Evolutionary conservation across 805 yeast genomes (phyloP).

Genomic region (Starmerella roubikii): DNA sequence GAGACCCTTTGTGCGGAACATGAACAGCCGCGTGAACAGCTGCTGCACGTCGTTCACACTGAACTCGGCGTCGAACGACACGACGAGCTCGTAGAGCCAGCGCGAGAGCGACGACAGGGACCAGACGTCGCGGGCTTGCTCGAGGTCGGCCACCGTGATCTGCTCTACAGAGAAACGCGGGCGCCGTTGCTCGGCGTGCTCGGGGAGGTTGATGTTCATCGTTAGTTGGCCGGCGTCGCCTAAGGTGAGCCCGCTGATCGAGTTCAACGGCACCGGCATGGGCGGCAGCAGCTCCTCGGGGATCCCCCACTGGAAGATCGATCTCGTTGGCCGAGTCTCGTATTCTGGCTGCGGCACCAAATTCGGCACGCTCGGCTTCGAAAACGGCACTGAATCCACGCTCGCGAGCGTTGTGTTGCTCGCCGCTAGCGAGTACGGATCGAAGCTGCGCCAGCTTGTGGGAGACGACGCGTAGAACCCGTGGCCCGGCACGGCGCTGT

Average conservation of each 20-base stretch:
- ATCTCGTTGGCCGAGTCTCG: slow-evolving; percentile 4
- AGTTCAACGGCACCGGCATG: slow-evolving; percentile 12
- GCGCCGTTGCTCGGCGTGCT: slow-evolving; percentile 14
- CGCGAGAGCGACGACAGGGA: slow-evolving; percentile 13
- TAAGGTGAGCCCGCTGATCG: slow-evolving; percentile 9
- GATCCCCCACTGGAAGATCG: slow-evolving; percentile 14
- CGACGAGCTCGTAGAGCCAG: slow-evolving; percentile 16
- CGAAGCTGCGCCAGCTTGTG: too few relatives aligned
- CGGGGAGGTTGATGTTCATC: slow-evolving; percentile 18
- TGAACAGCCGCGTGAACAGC: slow-evolving; percentile 18
- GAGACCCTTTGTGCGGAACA: slow-evolving; percentile 21
- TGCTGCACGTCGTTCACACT: slow-evolving; percentile 3
- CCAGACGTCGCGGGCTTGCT: slow-evolving; percentile 14
- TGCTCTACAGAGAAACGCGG: slow-evolving; percentile 18
- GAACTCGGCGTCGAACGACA: slow-evolving; percentile 15
- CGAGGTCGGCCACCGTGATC: slow-evolving; percentile 19
- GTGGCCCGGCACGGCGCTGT: too few relatives aligned
- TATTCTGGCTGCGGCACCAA: too few relatives aligned
- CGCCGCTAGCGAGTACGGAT: too few relatives aligned
- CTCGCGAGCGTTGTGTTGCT: too few relatives aligned
- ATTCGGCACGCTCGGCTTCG: too few relatives aligned
- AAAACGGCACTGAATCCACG: too few relatives aligned
- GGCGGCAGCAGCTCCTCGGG: slow-evolving; percentile 16
- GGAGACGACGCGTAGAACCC: background rate
- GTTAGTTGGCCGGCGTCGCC: slow-evolving; percentile 11